Conservation (phyloP, 192 early-diverging fungal genomes). For the Hyaloraphidium curvatum region DNA sequence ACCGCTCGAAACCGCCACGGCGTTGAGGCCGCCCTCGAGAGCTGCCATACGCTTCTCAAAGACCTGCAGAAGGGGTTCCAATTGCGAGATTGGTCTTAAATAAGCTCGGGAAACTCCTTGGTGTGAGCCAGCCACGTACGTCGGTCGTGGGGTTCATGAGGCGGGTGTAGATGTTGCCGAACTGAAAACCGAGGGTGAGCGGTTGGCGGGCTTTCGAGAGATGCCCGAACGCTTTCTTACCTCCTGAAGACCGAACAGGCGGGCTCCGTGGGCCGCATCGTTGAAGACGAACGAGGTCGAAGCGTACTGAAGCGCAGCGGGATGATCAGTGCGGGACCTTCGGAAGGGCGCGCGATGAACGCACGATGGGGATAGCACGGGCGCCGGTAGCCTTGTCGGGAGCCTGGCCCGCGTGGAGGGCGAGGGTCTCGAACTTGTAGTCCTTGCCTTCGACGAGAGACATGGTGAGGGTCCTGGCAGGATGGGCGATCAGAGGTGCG, state of each 20-base stretch:
- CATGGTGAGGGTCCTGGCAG: too few species aligned
- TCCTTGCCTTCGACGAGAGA: not conserved
- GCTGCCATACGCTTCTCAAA: slow-evolving; percentile 86
- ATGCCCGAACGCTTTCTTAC: too few species aligned
- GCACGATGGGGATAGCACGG: slow-evolving; percentile 61
- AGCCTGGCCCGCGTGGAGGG: slow-evolving; percentile 62
- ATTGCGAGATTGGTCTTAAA: slow-evolving; percentile 58
- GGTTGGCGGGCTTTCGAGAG: too few species aligned
- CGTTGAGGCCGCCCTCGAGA: slow-evolving; percentile 68
- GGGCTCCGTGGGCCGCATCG: slow-evolving; percentile 54
- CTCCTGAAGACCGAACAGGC: slow-evolving; percentile 51
- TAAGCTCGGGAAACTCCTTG: not conserved
- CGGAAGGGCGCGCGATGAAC: not conserved
- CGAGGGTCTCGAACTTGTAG: slow-evolving; percentile 3
- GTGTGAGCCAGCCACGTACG: not conserved
- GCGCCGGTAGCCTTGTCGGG: slow-evolving; percentile 46
- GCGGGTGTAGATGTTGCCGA: slow-evolving; percentile 69
- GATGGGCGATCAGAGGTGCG: too few species aligned
- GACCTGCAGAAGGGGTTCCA: too few species aligned
- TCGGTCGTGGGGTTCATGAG: slow-evolving; percentile 1
- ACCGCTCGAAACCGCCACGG: slow-evolving; percentile 36
- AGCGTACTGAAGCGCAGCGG: slow-evolving; percentile 14
- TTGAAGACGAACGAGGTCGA: slow-evolving; percentile 75
- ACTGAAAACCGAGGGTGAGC: too few species aligned
- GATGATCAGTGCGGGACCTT: not conserved